Evolutionary conservation across 192 early-diverging fungal species (phyloP), one percentile per base, ranked within the genome.

Genomic region (Coemansia sp.): DNA sequence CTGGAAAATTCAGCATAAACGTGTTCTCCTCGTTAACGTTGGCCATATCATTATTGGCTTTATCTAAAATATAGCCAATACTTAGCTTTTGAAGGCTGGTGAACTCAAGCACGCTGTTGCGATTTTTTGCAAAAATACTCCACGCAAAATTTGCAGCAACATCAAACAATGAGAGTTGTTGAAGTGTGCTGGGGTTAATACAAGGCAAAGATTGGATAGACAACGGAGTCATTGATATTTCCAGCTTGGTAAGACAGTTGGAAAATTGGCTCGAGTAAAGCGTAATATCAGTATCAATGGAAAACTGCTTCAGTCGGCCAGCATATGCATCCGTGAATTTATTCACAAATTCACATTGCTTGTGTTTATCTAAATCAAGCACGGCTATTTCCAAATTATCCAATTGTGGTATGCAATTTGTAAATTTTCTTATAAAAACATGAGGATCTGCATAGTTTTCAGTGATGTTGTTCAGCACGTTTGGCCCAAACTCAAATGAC

Each of bases 81-180:
- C 40, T 60, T 8, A 60, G 49, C 11, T 60, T 33, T 12, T 19
- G 16, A 11, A 60, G 59, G 8, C 23, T 27, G 18, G n/a, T 27
- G 16, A 60, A 60, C 10, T 40, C 49, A 3, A 60, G 18, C 10
- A 21, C 5, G 1, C 29, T 22, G 23, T 3, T 27, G 9, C 21
- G 14, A 18, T 5, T 42, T 7, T 22, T 2, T 10, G 33, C 40
- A 30, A 60, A 60, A 12, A 60, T 60, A 22, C 21, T 60, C 59
- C 59, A 60, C 18, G 24, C 27, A 52, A 60, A 60, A 24, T 52
- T 42, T 22, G 59, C 11, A 11, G 35, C 50, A 19, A 60, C 59
- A 30, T 60, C 59, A 60, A 60, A 60, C 11, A 60, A 8, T 7
- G 59, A 60, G 14, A 60, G 18, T 14, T 43, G 59, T 11, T 42